These are phyloP conservation scores for Leccinum ochraceum DNA, from an alignment of 768 basidiomycete species.

Conservation along the genomic window DNA sequence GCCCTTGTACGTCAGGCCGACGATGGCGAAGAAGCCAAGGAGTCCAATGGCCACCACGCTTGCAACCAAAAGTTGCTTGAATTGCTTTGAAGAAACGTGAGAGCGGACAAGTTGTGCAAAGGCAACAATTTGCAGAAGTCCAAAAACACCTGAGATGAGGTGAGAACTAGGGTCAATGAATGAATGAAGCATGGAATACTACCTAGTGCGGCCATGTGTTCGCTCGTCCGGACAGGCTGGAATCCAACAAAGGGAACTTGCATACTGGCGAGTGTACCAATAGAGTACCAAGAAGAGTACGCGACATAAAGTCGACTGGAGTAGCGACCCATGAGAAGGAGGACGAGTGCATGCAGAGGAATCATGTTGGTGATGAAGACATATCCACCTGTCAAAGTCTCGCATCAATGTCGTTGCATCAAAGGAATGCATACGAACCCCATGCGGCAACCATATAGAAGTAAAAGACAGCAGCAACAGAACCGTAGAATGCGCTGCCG, in stretches of 20 bases:
- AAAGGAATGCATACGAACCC: slow-evolving; percentile 54
- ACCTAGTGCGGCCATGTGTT: slow-evolving; percentile 99
- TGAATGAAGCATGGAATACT: slow-evolving; percentile 3
- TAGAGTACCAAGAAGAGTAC: slow-evolving; percentile 97
- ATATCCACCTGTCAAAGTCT: slow-evolving; percentile 70
- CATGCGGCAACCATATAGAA: slow-evolving; percentile 99
- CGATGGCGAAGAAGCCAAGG: slow-evolving; percentile 71
- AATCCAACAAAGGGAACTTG: slow-evolving; percentile 99
- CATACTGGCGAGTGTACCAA: slow-evolving; percentile 97
- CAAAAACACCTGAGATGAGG: slow-evolving; percentile 77
- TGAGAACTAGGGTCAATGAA: slow-evolving; percentile 7
- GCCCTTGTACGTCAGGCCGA: slow-evolving; percentile 85
- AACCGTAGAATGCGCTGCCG: slow-evolving; percentile 91
- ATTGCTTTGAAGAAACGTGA: slow-evolving; percentile 90
- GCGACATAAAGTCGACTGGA: slow-evolving; percentile 90
- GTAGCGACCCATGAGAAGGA: slow-evolving; percentile 96
- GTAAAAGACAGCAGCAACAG: slow-evolving; percentile 92
- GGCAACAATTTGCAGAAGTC: slow-evolving; percentile 92
- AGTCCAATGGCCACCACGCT: slow-evolving; percentile 70
- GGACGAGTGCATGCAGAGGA: slow-evolving; percentile 91
- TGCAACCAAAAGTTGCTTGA: slow-evolving; percentile 75
- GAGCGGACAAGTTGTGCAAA: slow-evolving; percentile 88
- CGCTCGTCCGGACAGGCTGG: slow-evolving; percentile 95
- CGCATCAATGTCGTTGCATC: slow-evolving; percentile 10
- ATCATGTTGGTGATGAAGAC: slow-evolving; percentile 99